Evolutionary conservation across 805 yeast species (phyloP).

Genomic region (Metschnikowia lachancei): DNA sequence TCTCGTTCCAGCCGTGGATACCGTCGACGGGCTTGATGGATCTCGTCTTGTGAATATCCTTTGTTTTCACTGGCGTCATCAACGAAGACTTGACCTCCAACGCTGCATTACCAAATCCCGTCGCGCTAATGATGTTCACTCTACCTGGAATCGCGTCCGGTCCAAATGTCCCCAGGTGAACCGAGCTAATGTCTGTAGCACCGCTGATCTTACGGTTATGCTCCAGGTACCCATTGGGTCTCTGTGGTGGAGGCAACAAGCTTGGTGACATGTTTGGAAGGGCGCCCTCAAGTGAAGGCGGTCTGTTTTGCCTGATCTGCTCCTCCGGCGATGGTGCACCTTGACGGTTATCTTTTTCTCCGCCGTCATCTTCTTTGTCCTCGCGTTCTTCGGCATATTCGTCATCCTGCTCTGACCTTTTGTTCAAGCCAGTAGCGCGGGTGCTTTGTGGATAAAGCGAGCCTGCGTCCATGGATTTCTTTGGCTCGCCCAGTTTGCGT

Average conservation of each 20-base stretch:
- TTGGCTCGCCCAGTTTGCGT: conserved; percentile 3
- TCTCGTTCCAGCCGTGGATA: conserved; percentile 56
- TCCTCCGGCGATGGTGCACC: conserved; percentile 18
- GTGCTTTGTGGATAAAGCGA: conserved; percentile 4
- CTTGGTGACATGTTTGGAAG: conserved; percentile 35
- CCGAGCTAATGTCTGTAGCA: conserved; percentile 34
- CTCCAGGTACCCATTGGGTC: conserved; percentile 25
- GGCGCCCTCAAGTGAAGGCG: conserved; percentile 22
- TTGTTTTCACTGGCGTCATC: conserved; percentile 46
- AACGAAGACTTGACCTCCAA: conserved; percentile 55
- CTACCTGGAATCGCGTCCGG: conserved; percentile 51
- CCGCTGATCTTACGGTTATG: conserved; percentile 24
- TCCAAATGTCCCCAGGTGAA: conserved; percentile 35
- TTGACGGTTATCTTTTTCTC: conserved; percentile 11
- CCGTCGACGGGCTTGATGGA: conserved; percentile 49
- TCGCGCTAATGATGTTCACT: conserved; percentile 48
- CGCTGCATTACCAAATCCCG: conserved; percentile 33
- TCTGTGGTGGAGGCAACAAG: conserved; percentile 39
- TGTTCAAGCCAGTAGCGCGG: conserved; percentile 8
- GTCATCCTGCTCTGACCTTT: neutral
- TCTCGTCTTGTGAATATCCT: conserved; percentile 66
- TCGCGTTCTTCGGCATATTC: conserved; percentile 13
- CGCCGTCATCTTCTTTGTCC: conserved; percentile 11
- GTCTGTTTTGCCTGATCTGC: conserved; percentile 14
- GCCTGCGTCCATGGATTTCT: conserved; percentile 3